Percentiles rank a stretch among this genome's conserved stretches.
Conservation (phyloP, 495 filamentous ascomycete species). For the Penicillium lividum region DNA sequence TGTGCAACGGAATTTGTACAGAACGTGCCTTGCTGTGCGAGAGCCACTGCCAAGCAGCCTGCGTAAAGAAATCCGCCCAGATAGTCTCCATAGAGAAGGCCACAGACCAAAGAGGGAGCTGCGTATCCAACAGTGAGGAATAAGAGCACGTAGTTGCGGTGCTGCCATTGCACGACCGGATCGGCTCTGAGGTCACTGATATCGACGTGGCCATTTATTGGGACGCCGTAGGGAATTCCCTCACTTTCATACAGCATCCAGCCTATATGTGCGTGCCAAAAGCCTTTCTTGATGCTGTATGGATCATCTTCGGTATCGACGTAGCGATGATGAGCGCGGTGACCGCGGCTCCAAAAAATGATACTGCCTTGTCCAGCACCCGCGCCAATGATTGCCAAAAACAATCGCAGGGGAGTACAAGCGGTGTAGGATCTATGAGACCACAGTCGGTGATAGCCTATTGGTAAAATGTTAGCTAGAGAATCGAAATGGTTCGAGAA, state of each 20-base stretch:
- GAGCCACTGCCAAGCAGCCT: conserved; percentile 87
- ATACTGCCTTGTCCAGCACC: conserved; percentile 93
- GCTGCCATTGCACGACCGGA: conserved; percentile 86
- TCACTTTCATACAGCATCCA: conserved; percentile 82
- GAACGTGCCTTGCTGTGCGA: conserved; percentile 96
- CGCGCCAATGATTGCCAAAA: conserved; percentile 83
- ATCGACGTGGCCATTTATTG: conserved; percentile 85
- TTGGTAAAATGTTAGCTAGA: background rate
- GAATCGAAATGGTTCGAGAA: background rate
- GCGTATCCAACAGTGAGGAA: conserved; percentile 80
- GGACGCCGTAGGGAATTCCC: conserved; percentile 55
- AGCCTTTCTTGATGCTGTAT: conserved; percentile 93
- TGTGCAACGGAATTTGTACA: conserved; percentile 97
- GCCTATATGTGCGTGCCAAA: conserved; percentile 90
- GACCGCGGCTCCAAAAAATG: conserved; percentile 91
- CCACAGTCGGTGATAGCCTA: conserved; percentile 86
- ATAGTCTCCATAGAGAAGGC: conserved; percentile 82
- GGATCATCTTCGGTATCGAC: conserved; percentile 98
- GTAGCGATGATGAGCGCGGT: conserved; percentile 95
- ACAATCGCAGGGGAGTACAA: conserved; percentile 75
- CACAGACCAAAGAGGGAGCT: conserved; percentile 77
- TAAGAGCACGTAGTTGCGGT: conserved; percentile 80
- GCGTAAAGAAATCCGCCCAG: conserved; percentile 85
- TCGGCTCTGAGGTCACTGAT: conserved; percentile 93
- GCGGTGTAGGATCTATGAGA: conserved; percentile 90